A percentile compares a stretch with the other conserved stretches of the same genome.
Conservation (phyloP, 2,329 filamentous ascomycete genomes). For the Pseudohalonectria lignicola region DNA sequence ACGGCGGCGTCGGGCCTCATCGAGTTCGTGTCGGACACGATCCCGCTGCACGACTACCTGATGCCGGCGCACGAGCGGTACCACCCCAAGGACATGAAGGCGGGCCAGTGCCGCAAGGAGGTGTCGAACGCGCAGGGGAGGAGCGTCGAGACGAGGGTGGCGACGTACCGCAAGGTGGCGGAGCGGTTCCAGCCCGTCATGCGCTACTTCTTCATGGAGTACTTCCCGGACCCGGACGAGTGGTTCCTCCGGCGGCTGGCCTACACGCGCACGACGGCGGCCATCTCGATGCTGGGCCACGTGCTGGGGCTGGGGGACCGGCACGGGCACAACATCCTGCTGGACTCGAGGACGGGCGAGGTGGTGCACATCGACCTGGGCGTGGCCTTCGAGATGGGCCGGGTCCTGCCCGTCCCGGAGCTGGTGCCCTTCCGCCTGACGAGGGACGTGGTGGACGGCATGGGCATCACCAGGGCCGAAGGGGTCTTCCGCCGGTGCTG, state of each 20-base stretch:
- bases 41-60: slow-evolving; percentile 83
- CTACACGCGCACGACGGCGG: slow-evolving; percentile 87
- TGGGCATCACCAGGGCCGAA: slow-evolving; percentile 91
- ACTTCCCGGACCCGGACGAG: slow-evolving; percentile 85
- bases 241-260: slow-evolving; percentile 87
- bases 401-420: slow-evolving; percentile 90
- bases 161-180: slow-evolving; percentile 66
- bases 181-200: slow-evolving; percentile 85
- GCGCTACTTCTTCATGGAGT: slow-evolving; percentile 94
- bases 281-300: slow-evolving; percentile 90
- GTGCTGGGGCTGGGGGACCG: slow-evolving; percentile 87
- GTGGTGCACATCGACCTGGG: slow-evolving; percentile 96
- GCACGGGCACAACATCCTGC: slow-evolving; percentile 92
- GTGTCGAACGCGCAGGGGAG: slow-evolving; percentile 65
- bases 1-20: slow-evolving; percentile 82
- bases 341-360: slow-evolving; percentile 83
- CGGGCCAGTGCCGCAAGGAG: slow-evolving; percentile 63
- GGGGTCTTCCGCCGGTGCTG: slow-evolving; percentile 96
- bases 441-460: slow-evolving; percentile 88
- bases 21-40: slow-evolving; percentile 91
- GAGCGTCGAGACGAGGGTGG: slow-evolving; percentile 58
- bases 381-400: slow-evolving; percentile 92
- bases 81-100: slow-evolving; percentile 73
- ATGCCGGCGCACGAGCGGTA: slow-evolving; percentile 85
- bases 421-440: slow-evolving; percentile 92